Base-by-base conservation (phyloP, 228 moss, liverwort and hornwort species). In the Sphagnum magellanicum region DNA sequence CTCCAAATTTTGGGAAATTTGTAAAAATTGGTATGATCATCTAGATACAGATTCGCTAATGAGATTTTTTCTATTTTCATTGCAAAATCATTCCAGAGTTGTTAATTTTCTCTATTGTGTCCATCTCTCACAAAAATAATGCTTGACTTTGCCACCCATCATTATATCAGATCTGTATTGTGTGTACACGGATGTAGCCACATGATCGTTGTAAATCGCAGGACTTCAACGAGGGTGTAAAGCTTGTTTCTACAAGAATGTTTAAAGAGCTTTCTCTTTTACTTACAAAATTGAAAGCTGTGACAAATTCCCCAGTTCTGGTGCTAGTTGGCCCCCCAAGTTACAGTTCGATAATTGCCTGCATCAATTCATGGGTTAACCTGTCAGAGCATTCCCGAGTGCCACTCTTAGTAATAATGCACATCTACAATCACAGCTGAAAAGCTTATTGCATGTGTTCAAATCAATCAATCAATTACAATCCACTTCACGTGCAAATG, bases 231-330 rank as follows among this genome's bases (percentile, higher is more conserved):
- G 5, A 8, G 51, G 32, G 32, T 32, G 16, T 16, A 7, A 51
- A 32, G 51, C 8, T 52, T 60, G 47, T 64, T 32, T 32, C 32
- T 32, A 32, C 32, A 32, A 32, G 32, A 32, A 32, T 2, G 32
- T 3, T 32, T 32, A 32, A 32, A 32, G 32, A 32, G 32, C 32
- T 32, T 32, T 32, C 32, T 32, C 32, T 51, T 32, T 64, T 69
- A 50, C 77, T 80, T 75, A 84, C 81, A 86, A 64, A 64, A 70
- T 74, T 5, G 15, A 59, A 4, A 86, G 82, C 7, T 48, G 71
- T 32, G 82, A 53, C 48, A 86, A 53, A 17, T 79, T 82, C 66
- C 83, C 86, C 60, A 86, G 71, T 6, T 82, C 80, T 7, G 76
- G 67, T 52, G 75, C 70, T 75, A 86, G 73, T 14, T 75, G 79